Evolutionary conservation across 306 rosid genomes (phyloP).

Genomic region (Vicia faba): DNA sequence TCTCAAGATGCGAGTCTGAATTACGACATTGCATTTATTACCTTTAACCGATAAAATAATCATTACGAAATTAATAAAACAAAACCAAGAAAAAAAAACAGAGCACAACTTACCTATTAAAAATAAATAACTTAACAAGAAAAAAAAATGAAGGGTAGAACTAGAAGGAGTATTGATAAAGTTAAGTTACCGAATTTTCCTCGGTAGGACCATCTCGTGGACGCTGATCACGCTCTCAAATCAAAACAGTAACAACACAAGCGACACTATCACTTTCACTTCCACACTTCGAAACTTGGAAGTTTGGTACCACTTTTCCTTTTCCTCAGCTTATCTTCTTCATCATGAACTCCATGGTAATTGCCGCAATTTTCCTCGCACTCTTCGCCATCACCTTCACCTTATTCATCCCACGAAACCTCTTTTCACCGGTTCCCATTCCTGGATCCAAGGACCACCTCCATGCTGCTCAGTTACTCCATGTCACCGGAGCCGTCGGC

Average conservation of each 20-base stretch:
- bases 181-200: not conserved
- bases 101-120: too few relatives aligned
- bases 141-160: not conserved
- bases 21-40: too few relatives aligned
- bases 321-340: not conserved
- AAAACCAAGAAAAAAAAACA: too few relatives aligned
- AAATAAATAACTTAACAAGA: too few relatives aligned
- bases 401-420: slow-evolving; percentile 20
- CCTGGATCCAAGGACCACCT: slow-evolving; percentile 58
- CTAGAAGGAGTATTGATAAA: too few relatives aligned
- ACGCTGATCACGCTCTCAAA: not conserved
- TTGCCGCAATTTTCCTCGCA: slow-evolving; percentile 47
- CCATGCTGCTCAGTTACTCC: slow-evolving; percentile 48
- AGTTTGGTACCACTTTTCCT: not conserved
- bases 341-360: slow-evolving; percentile 44
- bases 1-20: too few relatives aligned
- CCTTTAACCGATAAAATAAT: too few relatives aligned
- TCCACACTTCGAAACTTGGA: not conserved
- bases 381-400: slow-evolving; percentile 37
- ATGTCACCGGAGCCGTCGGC: slow-evolving; percentile 63
- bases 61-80: too few relatives aligned
- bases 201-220: not conserved
- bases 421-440: slow-evolving; percentile 45
- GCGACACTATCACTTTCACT: not conserved
- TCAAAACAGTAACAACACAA: not conserved